Base-by-base conservation (phyloP, 2,329 filamentous ascomycete genomes). In the Huntiella savannae region DNA sequence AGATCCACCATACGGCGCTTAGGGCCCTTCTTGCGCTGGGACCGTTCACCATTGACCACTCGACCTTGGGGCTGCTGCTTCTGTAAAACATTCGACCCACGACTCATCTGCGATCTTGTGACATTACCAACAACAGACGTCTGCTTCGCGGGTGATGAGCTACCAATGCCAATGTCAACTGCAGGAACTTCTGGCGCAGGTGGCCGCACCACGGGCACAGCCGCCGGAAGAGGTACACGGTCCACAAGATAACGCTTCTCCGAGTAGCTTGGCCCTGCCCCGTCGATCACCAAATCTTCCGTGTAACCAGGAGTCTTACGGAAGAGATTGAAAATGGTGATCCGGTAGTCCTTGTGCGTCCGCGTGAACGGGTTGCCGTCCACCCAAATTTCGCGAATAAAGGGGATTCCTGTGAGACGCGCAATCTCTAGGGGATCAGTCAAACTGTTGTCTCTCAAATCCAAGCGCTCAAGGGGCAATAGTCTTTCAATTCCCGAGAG, bases 241-340 rank as follows among this genome's bases (percentile, higher is more conserved):
- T 95, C 87, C 4, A 87, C 73, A 38, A 98, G 69, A 53, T 82
- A 79, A 55, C 85, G 85, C 58, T 77, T 79, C 65, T 98, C 91
- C 12, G 77, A 73, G 56, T 85, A 92, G n/a, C 73, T 79, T 1
- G 91, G 88, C 0, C 80, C 80, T 33, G 75, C 75, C 2, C 81
- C 79, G 59, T 98, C 91, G 54, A 98, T 88, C 40, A 85, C 68
- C 50, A 96, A 77, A 57, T 98, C 91, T 53, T 94, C 83, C 0
- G 79, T 81, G 56, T 91, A 93, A 4, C 91, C 91, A 8, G 88
- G 84, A 0, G 84, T 86, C 49, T 76, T 79, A 52, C 91, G 77
- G 68, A 98, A 98, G 2, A 96, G 69, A 56, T 96, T 98, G 75
- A 98, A 95, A 52, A 96, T 92, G 15, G 78, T 82, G 52, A 93